phyloP scores from a whole-genome alignment of 2,329 filamentous ascomycete species.

The Colletotrichum agaves region DNA sequence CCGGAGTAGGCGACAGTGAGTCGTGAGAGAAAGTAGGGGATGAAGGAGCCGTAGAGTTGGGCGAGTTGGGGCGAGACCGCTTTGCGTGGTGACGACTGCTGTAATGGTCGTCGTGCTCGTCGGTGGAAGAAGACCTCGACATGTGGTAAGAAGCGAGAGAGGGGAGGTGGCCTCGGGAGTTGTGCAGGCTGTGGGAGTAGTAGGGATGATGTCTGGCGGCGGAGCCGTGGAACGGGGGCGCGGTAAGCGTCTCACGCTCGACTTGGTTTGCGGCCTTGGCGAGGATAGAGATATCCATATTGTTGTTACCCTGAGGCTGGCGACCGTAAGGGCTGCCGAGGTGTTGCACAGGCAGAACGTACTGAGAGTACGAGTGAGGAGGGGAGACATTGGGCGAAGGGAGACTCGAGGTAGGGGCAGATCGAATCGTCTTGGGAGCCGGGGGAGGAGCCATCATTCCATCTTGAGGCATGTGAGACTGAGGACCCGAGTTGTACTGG shows the following conservation, averaged over 20 bases:
- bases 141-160: constrained; percentile 92
- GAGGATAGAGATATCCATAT: constrained; percentile 68
- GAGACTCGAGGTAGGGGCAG: constrained; percentile 85
- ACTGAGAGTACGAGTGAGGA: constrained; percentile 87
- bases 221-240: constrained; percentile 54
- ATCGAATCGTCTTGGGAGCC: constrained; percentile 83
- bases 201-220: constrained; percentile 64
- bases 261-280: constrained; percentile 70
- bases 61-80: constrained; percentile 91
- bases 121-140: constrained; percentile 87
- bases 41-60: constrained; percentile 93
- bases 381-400: constrained; percentile 97
- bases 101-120: constrained; percentile 85
- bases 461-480: constrained; percentile 61
- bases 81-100: constrained; percentile 77
- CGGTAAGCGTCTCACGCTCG: constrained; percentile 65
- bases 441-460: constrained; percentile 80
- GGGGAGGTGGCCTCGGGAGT: constrained; percentile 72
- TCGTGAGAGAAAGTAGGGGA: constrained; percentile 97
- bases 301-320: constrained; percentile 50
- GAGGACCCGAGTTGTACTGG: constrained; percentile 46
- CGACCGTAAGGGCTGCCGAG: constrained; percentile 51
- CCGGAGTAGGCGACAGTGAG: constrained; percentile 92
- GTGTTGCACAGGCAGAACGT: constrained; percentile 58
- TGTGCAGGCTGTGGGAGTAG: constrained; percentile 60